Conservation (phyloP, 164 flowering plant genomes). For the Taxillus chinensis region DNA sequence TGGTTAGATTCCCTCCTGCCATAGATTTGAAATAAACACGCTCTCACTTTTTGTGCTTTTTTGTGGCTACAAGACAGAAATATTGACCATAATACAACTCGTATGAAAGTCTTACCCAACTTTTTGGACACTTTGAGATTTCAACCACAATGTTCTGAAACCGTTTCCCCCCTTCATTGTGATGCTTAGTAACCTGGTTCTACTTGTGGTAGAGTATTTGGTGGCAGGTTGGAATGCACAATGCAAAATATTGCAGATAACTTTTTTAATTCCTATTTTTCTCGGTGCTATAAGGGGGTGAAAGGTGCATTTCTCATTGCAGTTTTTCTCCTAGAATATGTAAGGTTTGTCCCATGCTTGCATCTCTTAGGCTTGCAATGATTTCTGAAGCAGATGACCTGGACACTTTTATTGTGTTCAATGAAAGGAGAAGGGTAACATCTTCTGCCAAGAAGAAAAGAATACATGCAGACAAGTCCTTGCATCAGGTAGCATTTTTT, state of each 20-base stretch:
- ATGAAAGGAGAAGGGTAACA: conserved; percentile 89
- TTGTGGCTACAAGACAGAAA: no score
- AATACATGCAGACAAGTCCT: conserved; percentile 42
- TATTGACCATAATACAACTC: no score
- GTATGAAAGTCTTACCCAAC: no score
- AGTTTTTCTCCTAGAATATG: not conserved
- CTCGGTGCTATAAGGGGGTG: conserved; percentile 46
- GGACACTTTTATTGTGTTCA: conserved; percentile 82
- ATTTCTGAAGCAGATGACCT: conserved; percentile 40
- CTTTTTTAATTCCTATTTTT: conserved; percentile 47
- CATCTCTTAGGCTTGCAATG: no score
- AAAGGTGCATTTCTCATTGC: conserved; percentile 41
- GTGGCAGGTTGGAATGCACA: conserved; percentile 94
- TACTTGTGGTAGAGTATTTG: conserved; percentile 46
- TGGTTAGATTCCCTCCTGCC: no score
- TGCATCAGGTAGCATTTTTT: conserved; percentile 61
- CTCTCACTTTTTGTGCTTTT: no score
- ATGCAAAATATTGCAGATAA: conserved; percentile 97
- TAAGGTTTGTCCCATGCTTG: no score
- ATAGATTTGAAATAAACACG: no score
- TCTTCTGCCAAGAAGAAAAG: conserved; percentile 93
- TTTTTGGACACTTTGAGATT: no score
- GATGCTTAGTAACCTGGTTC: conserved; percentile 5
- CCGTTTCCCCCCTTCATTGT: not conserved
- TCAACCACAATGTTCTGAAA: not conserved